phyloP scores from a whole-genome alignment of 345 rosid species.

The Firmiana major region DNA sequence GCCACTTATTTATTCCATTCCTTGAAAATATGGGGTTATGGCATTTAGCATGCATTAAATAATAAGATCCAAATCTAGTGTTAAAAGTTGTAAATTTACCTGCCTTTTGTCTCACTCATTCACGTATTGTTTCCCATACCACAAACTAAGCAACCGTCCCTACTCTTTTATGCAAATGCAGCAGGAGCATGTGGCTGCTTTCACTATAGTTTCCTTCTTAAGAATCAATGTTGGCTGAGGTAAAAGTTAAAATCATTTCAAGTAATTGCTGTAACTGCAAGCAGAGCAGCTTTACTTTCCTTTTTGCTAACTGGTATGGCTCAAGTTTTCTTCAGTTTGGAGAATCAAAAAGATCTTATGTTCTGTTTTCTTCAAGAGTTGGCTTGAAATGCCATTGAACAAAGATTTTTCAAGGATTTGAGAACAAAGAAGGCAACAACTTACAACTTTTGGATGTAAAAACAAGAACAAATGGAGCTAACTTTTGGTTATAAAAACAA shows the following conservation, averaged over 20 bases:
- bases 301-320: too few relatives aligned
- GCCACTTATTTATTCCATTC: background rate
- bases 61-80: background rate
- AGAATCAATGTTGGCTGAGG: background rate
- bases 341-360: background rate
- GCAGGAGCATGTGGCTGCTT: background rate
- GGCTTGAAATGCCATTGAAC: background rate
- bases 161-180: background rate
- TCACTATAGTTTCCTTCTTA: background rate
- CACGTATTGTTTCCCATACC: background rate
- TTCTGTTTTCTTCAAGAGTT: background rate
- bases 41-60: background rate
- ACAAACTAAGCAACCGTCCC: background rate
- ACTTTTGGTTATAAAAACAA: background rate
- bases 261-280: background rate
- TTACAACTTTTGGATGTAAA: too few relatives aligned
- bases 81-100: background rate
- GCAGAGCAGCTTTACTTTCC: background rate
- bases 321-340: background rate
- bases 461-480: too few relatives aligned
- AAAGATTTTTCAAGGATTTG: background rate
- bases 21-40: background rate
- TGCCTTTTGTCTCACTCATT: background rate
- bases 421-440: background rate
- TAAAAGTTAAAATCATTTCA: background rate